Percentiles rank a stretch among this genome's conserved stretches.
These are phyloP conservation scores for Stevia rebaudiana DNA, from an alignment of 140 eudicot species.

Conservation along the genomic window DNA sequence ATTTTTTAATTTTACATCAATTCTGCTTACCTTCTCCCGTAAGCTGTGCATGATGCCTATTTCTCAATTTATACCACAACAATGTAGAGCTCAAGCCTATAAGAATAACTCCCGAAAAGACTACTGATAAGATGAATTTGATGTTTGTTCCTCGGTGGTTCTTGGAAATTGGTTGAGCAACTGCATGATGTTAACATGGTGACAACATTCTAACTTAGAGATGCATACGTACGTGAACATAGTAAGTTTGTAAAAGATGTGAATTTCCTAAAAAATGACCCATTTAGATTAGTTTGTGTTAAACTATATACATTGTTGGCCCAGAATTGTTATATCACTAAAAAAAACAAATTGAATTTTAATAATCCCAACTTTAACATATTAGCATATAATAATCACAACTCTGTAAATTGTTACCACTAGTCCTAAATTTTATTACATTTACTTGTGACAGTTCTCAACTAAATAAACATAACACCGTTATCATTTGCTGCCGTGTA, in stretches of 20 bases:
- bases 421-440: too few species aligned
- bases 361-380: too few species aligned
- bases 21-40: slow-evolving; percentile 19
- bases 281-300: too few species aligned
- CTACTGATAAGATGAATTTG: slow-evolving; percentile 9
- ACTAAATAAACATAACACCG: too few species aligned
- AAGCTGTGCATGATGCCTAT: slow-evolving; percentile 4
- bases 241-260: neutral
- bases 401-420: too few species aligned
- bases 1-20: neutral
- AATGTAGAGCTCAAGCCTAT: slow-evolving; percentile 17
- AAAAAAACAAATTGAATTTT: too few species aligned
- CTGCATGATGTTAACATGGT: neutral
- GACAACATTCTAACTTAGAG: neutral
- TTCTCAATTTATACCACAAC: slow-evolving; percentile 9
- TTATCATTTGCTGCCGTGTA: too few species aligned
- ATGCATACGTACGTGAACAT: neutral
- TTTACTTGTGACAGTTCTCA: too few species aligned
- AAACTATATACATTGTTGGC: too few species aligned
- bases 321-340: too few species aligned
- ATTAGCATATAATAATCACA: too few species aligned
- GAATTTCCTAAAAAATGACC: too few species aligned
- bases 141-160: neutral
- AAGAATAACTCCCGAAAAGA: slow-evolving; percentile 13
- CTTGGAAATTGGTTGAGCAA: slow-evolving; percentile 2